Evolutionary conservation across 306 rosid species (phyloP).

Genomic region (Cicer arietinum): DNA sequence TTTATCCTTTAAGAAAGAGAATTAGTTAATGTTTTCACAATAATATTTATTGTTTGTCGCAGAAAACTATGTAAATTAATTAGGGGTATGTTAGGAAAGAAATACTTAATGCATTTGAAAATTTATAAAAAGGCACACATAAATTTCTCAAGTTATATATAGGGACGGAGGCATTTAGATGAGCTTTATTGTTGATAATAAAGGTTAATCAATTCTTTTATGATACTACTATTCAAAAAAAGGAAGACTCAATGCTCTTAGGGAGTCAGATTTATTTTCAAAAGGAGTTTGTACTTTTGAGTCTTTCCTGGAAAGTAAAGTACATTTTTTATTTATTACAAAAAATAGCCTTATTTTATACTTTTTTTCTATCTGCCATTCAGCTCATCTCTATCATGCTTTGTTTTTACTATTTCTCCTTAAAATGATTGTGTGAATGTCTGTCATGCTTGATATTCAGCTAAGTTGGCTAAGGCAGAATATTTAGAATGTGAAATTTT

Average conservation of each 20-base stretch:
- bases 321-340: background rate
- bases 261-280: conserved; percentile 9
- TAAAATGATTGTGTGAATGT: background rate
- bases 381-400: conserved; percentile 33
- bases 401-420: conserved; percentile 37
- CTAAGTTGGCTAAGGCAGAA: conserved; percentile 34
- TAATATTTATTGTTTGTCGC: too few relatives aligned
- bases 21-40: too few relatives aligned
- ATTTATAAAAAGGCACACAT: too few relatives aligned
- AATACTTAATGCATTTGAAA: too few relatives aligned
- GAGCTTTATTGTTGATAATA: conserved; percentile 26
- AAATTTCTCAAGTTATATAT: too few relatives aligned
- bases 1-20: too few relatives aligned
- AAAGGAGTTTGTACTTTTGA: conserved; percentile 14
- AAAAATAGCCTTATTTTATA: background rate
- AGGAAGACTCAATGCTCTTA: background rate
- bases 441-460: conserved; percentile 38
- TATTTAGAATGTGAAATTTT: conserved; percentile 33
- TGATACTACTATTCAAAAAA: conserved; percentile 24
- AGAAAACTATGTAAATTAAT: too few relatives aligned
- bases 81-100: too few relatives aligned
- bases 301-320: conserved; percentile 20
- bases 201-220: conserved; percentile 18
- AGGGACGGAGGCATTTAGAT: too few relatives aligned
- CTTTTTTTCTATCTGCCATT: conserved; percentile 1